These are phyloP conservation scores for Alternaria tenuissima DNA, from an alignment of 2,329 filamentous ascomycete species.

Conservation along the genomic window DNA sequence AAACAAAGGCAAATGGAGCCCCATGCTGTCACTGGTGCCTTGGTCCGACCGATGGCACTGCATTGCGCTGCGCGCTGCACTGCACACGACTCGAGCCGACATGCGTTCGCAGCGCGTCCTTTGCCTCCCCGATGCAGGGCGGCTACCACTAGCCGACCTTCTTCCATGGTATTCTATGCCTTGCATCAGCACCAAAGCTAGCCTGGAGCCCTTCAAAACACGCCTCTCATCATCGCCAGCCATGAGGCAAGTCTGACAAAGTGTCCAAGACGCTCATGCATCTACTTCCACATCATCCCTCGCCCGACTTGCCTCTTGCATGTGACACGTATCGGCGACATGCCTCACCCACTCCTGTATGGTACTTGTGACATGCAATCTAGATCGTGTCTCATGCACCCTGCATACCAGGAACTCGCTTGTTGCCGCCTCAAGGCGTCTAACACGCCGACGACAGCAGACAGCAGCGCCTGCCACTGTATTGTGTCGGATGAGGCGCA, in stretches of 20 bases:
- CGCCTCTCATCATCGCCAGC: neutral
- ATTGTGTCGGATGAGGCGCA: conserved; percentile 18
- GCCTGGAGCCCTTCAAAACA: neutral
- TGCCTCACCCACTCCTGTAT: conserved; percentile 10
- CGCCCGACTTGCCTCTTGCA: conserved; percentile 33
- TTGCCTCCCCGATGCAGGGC: conserved; percentile 19
- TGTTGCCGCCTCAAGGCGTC: conserved; percentile 19
- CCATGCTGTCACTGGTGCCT: conserved; percentile 15
- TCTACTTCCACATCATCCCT: conserved; percentile 14
- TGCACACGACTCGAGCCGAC: conserved; percentile 29
- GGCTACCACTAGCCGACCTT: conserved; percentile 20
- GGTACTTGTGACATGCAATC: conserved; percentile 24
- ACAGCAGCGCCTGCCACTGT: conserved; percentile 10
- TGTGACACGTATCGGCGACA: conserved; percentile 33
- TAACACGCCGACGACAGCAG: conserved; percentile 30
- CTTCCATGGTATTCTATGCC: conserved; percentile 18
- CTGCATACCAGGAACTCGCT: conserved; percentile 13
- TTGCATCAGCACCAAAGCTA: conserved; percentile 3
- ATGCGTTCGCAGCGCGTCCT: conserved; percentile 26
- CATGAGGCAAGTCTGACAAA: neutral
- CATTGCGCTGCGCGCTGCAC: neutral
- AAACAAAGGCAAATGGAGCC: conserved; percentile 17
- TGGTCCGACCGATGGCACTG: conserved; percentile 11
- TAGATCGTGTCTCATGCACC: conserved; percentile 23
- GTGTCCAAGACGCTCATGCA: neutral